Conservation (phyloP, 805 yeast genomes). For the Metschnikowia amazonensis region DNA sequence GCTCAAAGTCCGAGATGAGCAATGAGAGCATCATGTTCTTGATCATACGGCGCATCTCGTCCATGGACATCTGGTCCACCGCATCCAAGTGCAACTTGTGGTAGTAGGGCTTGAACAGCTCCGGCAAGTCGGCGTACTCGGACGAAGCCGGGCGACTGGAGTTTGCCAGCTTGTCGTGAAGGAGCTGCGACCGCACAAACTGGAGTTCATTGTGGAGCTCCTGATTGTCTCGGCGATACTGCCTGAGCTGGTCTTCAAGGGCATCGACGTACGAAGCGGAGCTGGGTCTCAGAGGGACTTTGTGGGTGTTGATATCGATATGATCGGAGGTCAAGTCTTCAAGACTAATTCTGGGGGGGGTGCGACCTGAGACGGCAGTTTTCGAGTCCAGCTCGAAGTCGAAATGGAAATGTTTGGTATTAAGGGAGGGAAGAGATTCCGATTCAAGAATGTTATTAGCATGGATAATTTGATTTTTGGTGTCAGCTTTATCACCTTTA, state of each 20-base stretch:
- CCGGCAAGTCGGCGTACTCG: slow-evolving; percentile 15
- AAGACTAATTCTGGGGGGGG: slow-evolving; percentile 11
- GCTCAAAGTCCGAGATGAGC: slow-evolving; percentile 28
- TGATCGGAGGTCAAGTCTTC: slow-evolving; percentile 16
- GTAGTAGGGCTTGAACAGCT: slow-evolving; percentile 24
- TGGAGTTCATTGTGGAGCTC: slow-evolving; percentile 19
- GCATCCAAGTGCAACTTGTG: slow-evolving; percentile 24
- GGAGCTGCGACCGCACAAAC: slow-evolving; percentile 10
- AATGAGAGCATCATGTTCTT: slow-evolving; percentile 35
- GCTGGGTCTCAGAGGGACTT: background rate
- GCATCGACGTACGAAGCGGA: background rate
- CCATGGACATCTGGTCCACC: slow-evolving; percentile 27
- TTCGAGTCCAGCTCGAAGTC: slow-evolving; percentile 2
- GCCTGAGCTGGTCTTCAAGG: slow-evolving; percentile 11
- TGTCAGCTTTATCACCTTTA: no score
- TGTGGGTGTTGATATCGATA: slow-evolving; percentile 7
- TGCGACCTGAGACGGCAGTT: background rate
- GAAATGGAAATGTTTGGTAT: no score
- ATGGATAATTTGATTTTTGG: no score
- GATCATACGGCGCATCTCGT: slow-evolving; percentile 29
- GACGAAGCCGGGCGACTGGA: background rate
- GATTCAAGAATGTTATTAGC: no score
- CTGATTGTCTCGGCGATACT: slow-evolving; percentile 15
- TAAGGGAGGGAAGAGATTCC: no score
- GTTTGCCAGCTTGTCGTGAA: slow-evolving; percentile 3